Conservation (phyloP, 768 basidiomycete genomes). For the Lentinula edodes region DNA sequence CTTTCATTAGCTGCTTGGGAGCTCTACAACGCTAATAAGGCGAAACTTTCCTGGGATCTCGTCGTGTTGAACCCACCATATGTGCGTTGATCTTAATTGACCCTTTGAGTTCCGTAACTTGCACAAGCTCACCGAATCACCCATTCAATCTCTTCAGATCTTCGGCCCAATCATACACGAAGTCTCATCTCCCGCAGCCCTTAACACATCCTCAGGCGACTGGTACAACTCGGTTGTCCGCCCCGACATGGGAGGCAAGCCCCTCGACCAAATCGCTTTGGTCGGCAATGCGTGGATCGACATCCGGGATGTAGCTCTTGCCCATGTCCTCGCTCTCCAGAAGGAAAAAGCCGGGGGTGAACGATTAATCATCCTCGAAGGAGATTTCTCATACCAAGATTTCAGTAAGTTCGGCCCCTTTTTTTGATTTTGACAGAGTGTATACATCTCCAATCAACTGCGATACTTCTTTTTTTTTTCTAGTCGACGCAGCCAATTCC, state of each 20-base stretch:
- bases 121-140: neutral
- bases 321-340: conserved; percentile 46
- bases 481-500: conserved; percentile 29
- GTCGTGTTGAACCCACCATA: conserved; percentile 33
- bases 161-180: conserved; percentile 5
- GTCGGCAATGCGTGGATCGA: conserved; percentile 31
- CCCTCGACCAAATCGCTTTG: conserved; percentile 19
- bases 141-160: neutral
- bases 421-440: neutral
- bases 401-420: conserved; percentile 13
- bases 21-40: conserved; percentile 29
- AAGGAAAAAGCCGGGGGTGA: conserved; percentile 44
- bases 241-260: conserved; percentile 12
- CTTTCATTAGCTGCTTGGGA: conserved; percentile 41
- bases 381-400: conserved; percentile 19
- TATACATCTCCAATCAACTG: neutral
- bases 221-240: conserved; percentile 29
- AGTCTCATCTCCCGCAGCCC: conserved; percentile 6
- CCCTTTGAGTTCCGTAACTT: neutral
- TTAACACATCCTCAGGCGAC: conserved; percentile 28
- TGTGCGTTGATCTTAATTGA: conserved; percentile 11
- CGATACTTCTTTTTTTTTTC: neutral
- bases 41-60: conserved; percentile 31
- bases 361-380: conserved; percentile 41
- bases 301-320: conserved; percentile 45